Evolutionary conservation across 2,329 filamentous ascomycete genomes (phyloP).

Genomic region (Zasmidium cellare): DNA sequence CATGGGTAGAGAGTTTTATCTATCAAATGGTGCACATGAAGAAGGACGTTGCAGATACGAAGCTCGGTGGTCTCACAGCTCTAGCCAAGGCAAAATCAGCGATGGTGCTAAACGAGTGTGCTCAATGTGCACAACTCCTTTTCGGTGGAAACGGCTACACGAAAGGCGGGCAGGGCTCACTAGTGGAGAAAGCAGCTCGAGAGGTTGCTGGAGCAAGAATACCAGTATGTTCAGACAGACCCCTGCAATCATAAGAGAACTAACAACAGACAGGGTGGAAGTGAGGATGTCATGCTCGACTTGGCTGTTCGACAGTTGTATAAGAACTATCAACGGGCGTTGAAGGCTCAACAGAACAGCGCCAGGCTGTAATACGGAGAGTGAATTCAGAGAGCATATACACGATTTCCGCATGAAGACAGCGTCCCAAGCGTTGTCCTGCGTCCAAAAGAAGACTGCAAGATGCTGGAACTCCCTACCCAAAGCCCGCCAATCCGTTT

Average conservation of each 20-base stretch:
- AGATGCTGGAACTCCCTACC: no score
- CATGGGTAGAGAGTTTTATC: slow-evolving; percentile 68
- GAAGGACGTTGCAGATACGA: slow-evolving; percentile 56
- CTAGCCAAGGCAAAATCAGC: slow-evolving; percentile 70
- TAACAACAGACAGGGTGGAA: not conserved
- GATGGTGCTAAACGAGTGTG: slow-evolving; percentile 68
- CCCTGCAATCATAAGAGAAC: no score
- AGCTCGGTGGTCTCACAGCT: slow-evolving; percentile 69
- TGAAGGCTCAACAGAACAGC: not conserved
- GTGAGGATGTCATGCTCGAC: slow-evolving; percentile 6
- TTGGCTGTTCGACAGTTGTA: slow-evolving; percentile 1
- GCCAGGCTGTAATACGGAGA: no score
- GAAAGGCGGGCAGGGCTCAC: slow-evolving; percentile 65
- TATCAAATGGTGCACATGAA: slow-evolving; percentile 64
- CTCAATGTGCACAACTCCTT: slow-evolving; percentile 65
- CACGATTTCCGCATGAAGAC: no score
- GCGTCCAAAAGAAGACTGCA: no score
- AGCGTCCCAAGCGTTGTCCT: no score
- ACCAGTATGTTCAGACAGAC: slow-evolving; percentile 7
- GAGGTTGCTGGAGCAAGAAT: slow-evolving; percentile 5
- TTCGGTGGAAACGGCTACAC: slow-evolving; percentile 74
- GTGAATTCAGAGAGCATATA: no score
- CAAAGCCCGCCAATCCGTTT: no score
- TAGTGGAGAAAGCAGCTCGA: slow-evolving; percentile 60
- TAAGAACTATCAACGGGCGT: slow-evolving; percentile 3